phyloP scores from a whole-genome alignment of 2,329 filamentous ascomycete species.

The Talaromyces sp. region DNA sequence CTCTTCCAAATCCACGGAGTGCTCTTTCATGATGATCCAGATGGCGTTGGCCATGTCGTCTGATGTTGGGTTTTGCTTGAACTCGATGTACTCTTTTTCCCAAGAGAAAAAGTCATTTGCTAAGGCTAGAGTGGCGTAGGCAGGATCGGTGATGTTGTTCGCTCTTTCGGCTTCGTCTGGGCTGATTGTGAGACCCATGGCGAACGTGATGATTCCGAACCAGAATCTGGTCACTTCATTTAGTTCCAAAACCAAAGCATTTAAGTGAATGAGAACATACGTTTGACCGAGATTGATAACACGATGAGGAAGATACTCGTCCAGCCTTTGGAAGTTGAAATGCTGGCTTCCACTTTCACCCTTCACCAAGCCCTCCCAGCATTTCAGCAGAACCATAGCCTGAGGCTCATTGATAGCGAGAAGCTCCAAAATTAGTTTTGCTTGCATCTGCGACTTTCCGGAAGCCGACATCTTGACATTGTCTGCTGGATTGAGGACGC shows the following conservation, averaged over 20 bases:
- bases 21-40: conserved; percentile 41
- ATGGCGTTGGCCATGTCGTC: conserved; percentile 39
- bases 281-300: conserved; percentile 29
- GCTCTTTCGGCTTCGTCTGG: background rate
- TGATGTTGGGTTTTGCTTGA: background rate
- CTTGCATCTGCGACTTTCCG: conserved; percentile 3
- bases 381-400: conserved; percentile 1
- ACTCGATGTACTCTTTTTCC: conserved; percentile 34
- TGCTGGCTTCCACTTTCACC: background rate
- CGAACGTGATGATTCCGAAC: conserved; percentile 7
- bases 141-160: conserved; percentile 25
- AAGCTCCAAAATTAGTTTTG: background rate
- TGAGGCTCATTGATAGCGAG: background rate
- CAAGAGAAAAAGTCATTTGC: conserved; percentile 43
- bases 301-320: conserved; percentile 29
- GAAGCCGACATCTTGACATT: background rate
- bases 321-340: conserved; percentile 23
- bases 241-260: background rate
- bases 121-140: conserved; percentile 29
- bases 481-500: conserved; percentile 17
- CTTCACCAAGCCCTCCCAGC: background rate
- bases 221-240: background rate
- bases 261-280: conserved; percentile 17
- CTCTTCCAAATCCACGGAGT: conserved; percentile 25
- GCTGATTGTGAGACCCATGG: background rate